Conservation (phyloP, 176 grass and related monocot species). For the Coix lacrymajobi region DNA sequence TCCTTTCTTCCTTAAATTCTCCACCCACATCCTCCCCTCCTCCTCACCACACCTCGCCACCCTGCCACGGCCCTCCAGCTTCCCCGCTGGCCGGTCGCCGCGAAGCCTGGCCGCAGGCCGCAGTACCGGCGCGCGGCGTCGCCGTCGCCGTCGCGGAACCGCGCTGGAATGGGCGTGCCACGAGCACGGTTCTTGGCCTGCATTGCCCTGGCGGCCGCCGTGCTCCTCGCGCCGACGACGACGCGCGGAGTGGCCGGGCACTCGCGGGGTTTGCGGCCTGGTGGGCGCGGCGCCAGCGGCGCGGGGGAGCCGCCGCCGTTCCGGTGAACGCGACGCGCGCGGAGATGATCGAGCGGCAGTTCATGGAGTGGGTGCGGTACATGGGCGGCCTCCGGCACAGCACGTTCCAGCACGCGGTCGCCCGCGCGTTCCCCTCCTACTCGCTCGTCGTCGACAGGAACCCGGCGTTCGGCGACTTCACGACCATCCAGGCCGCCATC, state of each 20-base stretch:
- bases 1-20: conserved; percentile 26
- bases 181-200: not conserved
- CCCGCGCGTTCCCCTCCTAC: conserved; percentile 48
- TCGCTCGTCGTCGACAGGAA: conserved; percentile 61
- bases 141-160: not conserved
- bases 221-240: not conserved
- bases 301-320: not conserved
- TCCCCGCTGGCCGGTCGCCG: not conserved
- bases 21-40: not conserved
- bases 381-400: conserved; percentile 52
- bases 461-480: conserved; percentile 59
- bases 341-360: conserved; percentile 45
- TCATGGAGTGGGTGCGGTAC: conserved; percentile 58
- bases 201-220: not conserved
- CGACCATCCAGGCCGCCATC: conserved; percentile 59
- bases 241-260: conserved; percentile 24
- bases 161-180: not conserved
- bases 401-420: conserved; percentile 36
- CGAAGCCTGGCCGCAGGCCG: no score
- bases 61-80: conserved; percentile 24
- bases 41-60: not conserved
- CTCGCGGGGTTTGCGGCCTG: conserved; percentile 38
- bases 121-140: not conserved
- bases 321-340: conserved; percentile 40
- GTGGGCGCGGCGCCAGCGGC: not conserved